Percentiles rank a stretch among this genome's conserved stretches.
Evolutionary conservation across 805 yeast species (phyloP).

Genomic region (Candida silvicultrix): DNA sequence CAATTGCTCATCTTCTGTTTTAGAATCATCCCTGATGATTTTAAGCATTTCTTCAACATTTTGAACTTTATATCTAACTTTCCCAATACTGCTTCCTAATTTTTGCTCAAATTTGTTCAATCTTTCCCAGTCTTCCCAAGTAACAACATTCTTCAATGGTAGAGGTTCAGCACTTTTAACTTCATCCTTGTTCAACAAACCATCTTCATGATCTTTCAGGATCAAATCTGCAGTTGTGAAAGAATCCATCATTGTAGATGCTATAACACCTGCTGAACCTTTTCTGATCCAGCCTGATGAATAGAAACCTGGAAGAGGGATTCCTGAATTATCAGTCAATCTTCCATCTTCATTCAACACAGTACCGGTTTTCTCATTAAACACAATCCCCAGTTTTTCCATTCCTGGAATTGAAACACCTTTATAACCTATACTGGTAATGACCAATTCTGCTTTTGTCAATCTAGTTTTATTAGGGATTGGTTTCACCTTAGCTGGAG

Average conservation of each 20-base stretch:
- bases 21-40: conserved; percentile 12
- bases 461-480: conserved; percentile 17
- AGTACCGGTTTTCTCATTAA: conserved; percentile 37
- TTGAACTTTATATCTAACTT: conserved; percentile 52
- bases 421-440: conserved; percentile 79
- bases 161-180: conserved; percentile 22
- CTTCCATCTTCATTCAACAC: conserved; percentile 41
- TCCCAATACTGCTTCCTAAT: conserved; percentile 42
- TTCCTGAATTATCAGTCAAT: conserved; percentile 24
- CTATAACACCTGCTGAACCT: conserved; percentile 87
- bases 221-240: conserved; percentile 66
- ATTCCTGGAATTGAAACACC: conserved; percentile 56
- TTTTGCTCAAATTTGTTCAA: conserved; percentile 48
- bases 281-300: conserved; percentile 88
- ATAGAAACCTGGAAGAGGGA: conserved; percentile 46
- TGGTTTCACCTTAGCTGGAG: conserved; percentile 21
- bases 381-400: conserved; percentile 40
- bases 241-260: conserved; percentile 82
- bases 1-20: neutral
- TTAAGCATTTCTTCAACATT: conserved; percentile 43
- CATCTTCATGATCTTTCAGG: conserved; percentile 43
- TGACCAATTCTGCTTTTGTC: conserved; percentile 55
- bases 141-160: conserved; percentile 25
- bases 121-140: conserved; percentile 64
- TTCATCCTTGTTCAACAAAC: conserved; percentile 17